A percentile compares a stretch with the other conserved stretches of the same genome.
phyloP scores from a whole-genome alignment of 1,139 yeast species.

The Nakaseomyces delphensis region DNA sequence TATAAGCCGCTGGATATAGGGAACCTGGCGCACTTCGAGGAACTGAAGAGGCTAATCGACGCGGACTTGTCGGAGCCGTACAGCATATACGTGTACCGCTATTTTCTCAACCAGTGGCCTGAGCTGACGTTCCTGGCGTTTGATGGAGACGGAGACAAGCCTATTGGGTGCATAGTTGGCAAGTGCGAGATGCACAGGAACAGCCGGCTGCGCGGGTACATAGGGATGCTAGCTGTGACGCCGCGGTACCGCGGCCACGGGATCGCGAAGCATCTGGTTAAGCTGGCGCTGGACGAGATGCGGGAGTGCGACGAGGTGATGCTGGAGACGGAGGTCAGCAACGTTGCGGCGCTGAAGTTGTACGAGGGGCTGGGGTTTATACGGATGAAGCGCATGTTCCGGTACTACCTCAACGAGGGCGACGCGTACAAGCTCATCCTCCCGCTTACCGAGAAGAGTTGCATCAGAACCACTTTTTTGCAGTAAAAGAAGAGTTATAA shows the following conservation, averaged over 20 bases:
- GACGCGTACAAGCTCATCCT: conserved; percentile 81
- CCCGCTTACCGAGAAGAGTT: conserved; percentile 49
- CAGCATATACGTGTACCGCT: conserved; percentile 60
- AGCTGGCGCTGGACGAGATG: conserved; percentile 59
- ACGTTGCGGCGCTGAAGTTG: conserved; percentile 62
- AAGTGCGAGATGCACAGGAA: conserved; percentile 74
- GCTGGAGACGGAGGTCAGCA: conserved; percentile 85
- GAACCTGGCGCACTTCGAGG: conserved; percentile 27
- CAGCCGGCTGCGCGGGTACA: conserved; percentile 72
- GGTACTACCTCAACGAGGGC: conserved; percentile 84
- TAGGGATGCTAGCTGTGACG: conserved; percentile 90
- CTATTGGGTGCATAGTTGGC: conserved; percentile 77
- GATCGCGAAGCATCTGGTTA: conserved; percentile 67
- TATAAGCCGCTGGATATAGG: conserved; percentile 25
- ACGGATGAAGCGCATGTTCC: conserved; percentile 67
- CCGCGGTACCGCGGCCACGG: conserved; percentile 65
- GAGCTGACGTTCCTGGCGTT: conserved; percentile 47
- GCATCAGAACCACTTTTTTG: conserved; percentile 38
- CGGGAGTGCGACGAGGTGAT: conserved; percentile 74
- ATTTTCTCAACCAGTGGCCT: conserved; percentile 65
- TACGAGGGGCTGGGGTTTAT: conserved; percentile 86
- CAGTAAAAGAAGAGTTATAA: neutral
- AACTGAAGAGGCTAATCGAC: conserved; percentile 42
- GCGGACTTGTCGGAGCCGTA: conserved; percentile 65
- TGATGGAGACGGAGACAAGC: conserved; percentile 22